Evolutionary conservation across 164 flowering plant genomes (phyloP), one percentile per base, ranked within the genome.

Genomic region (Magnolia sinica): DNA sequence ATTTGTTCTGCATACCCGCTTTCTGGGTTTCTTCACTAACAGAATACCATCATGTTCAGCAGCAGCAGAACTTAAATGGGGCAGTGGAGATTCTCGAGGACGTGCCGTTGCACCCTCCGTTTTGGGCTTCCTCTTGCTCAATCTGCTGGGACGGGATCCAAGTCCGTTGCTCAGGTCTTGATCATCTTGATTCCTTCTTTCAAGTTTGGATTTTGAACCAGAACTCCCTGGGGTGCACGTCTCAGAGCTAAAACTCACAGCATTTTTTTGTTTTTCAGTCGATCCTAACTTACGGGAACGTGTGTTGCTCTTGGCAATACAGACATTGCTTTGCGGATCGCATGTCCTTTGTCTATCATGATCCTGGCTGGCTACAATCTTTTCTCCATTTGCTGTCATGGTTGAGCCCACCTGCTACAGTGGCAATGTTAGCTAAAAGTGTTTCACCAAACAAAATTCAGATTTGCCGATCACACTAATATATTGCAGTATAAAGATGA

Each of bases 11-110:
- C 73, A 49, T 8, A 68, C 73, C 50, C 85, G 88, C 52, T 86
- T 88, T 73, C 84, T 80, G 65, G 88, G 82, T 77, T 86, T 88
- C 73, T 76, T 86, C n/a, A 19, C 14, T 24, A 76, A 75, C 9
- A 76, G 51, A 59, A 58, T 37, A 64, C 74, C 65, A 49, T 31
- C 67, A 7, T 71, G 16, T 18, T 24, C 74, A 37, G 68, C 73
- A 69, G 45, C 9, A 45, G 69, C 29, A 71, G 81, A 74, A 79
- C 74, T 77, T 29, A 71, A 76, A 66, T 75, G 59, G 45, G 50
- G 86, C 22, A 67, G 77, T 13, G 79, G 74, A 50, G 73, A 51
- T 19, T 67, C 84, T 55, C 49, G 49, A 24, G 55, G 73, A 27
- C 70, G 72, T 68, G 52, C 70, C 29, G 74, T 10, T n/a, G 23